A percentile compares a stretch with the other conserved stretches of the same genome.
Conservation (phyloP, 495 filamentous ascomycete species). For the Aspergillus incahuasiensis region DNA sequence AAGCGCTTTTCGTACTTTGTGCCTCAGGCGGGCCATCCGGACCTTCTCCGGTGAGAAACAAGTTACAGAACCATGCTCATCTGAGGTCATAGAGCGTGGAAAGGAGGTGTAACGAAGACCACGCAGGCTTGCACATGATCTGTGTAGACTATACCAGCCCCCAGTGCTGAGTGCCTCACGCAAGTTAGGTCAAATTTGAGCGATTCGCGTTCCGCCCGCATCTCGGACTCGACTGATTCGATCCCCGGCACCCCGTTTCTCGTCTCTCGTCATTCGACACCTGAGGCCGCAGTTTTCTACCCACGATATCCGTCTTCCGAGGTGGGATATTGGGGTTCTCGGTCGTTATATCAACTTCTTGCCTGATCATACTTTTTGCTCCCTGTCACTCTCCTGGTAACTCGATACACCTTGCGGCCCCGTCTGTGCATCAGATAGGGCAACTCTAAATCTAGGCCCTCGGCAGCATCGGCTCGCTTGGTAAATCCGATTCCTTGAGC, state of each 20-base stretch:
- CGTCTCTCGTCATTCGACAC: conserved; percentile 1
- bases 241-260: not conserved
- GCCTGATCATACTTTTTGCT: not conserved
- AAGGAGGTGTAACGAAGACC: not conserved
- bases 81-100: not conserved
- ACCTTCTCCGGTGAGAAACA: not conserved
- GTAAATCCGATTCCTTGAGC: conserved; percentile 13
- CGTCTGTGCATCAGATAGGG: conserved; percentile 37
- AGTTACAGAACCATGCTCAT: not conserved
- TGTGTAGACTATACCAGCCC: not conserved
- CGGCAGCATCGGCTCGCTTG: conserved; percentile 31
- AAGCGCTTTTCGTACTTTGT: not conserved
- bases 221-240: not conserved
- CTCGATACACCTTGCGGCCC: conserved; percentile 23
- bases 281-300: conserved; percentile 3
- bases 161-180: not conserved
- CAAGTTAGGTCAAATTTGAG: not conserved
- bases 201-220: not conserved
- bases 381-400: conserved; percentile 14
- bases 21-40: conserved; percentile 27
- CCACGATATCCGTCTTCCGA: not conserved
- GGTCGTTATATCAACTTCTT: conserved; percentile 3
- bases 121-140: not conserved
- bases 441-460: conserved; percentile 27
- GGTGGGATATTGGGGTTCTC: conserved; percentile 13